These are phyloP conservation scores for Globisporangium uncinulatum DNA, from an alignment of 352 stramenopile species.

Conservation along the genomic window DNA sequence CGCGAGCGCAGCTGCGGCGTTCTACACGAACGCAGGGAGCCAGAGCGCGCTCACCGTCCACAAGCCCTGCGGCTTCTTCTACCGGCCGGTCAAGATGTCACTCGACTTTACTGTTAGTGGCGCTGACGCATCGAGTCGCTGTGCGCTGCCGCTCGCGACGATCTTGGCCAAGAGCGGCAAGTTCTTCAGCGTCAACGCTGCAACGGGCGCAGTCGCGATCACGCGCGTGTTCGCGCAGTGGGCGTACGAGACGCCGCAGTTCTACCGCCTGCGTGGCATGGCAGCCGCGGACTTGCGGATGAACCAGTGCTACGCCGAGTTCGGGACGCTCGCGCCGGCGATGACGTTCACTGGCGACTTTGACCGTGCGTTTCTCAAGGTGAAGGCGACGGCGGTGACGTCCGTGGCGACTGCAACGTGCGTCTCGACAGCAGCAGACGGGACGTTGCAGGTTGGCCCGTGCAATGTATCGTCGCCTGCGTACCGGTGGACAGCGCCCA, in stretches of 20 bases:
- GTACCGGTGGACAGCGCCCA: constrained; percentile 13
- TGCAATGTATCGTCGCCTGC: constrained; percentile 8
- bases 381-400: constrained; percentile 15
- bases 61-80: constrained; percentile 26
- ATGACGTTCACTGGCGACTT: constrained; percentile 23
- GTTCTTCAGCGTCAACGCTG: constrained; percentile 15
- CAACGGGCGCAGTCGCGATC: constrained; percentile 13
- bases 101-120: constrained; percentile 24
- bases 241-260: constrained; percentile 21
- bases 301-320: constrained; percentile 31
- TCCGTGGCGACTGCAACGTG: constrained; percentile 8
- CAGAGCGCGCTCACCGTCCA: constrained; percentile 15
- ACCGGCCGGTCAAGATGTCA: constrained; percentile 30
- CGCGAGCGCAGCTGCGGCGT: constrained; percentile 5
- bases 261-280: constrained; percentile 26
- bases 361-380: constrained; percentile 21
- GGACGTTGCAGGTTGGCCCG: constrained; percentile 12
- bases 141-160: constrained; percentile 14
- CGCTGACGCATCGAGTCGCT: constrained; percentile 13
- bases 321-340: constrained; percentile 12
- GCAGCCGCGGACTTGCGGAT: constrained; percentile 19
- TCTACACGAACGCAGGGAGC: constrained; percentile 24
- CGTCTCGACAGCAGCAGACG: constrained; percentile 10
- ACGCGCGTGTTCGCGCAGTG: constrained; percentile 24
- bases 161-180: constrained; percentile 16